Base-by-base conservation (phyloP, 2,329 filamentous ascomycete genomes). In the Scopulariopsis brevicaulis region DNA sequence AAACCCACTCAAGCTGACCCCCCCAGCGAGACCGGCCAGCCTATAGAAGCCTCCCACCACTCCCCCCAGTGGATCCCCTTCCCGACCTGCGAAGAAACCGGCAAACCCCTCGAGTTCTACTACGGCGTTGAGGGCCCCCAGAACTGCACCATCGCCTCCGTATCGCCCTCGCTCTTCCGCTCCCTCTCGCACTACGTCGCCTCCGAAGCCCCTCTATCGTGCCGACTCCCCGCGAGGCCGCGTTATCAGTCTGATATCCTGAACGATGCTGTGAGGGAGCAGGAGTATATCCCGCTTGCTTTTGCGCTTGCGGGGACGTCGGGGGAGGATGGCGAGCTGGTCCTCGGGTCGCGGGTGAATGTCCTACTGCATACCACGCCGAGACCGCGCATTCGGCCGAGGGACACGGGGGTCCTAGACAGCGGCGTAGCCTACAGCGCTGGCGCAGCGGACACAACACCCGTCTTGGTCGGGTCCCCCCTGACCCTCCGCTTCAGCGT, bases 121-220 rank as follows among this genome's bases (percentile, higher is more conserved):
- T 97, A 96, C 75, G 92, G 92, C 69, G 74, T 88, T 64, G 89
- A 93, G 69, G 75, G 73, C 73, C 91, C 96, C 69, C 73, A 90
- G 64, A 93, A 93, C 75, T 94, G 89, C 77, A 94, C 89, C 58
- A 85, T 94, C 65, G 77, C 86, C 67, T 81, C 89, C 73, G 79
- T 93, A 65, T 79, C 81, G 65, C 89, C 93, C 69, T 82, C 87
- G 48, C 87, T 92, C 78, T 94, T 90, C 78, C 89, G 94, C 73
- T 81, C 93, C 56, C 86, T 93, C 75, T 89, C 97, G 75, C 97
- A 96, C 80, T 97, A 97, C 79, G 86, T 97, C 70, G 94, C 97
- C 79, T 91, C 88, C 75, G 94, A 99, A 73, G 92, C 91, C 20
- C 94, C 94, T 11, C 79, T 97, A 55, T 85, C 90, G 58, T 99